Conservation (phyloP, 1,139 yeast genomes). For the Geotrichum fermentans region DNA sequence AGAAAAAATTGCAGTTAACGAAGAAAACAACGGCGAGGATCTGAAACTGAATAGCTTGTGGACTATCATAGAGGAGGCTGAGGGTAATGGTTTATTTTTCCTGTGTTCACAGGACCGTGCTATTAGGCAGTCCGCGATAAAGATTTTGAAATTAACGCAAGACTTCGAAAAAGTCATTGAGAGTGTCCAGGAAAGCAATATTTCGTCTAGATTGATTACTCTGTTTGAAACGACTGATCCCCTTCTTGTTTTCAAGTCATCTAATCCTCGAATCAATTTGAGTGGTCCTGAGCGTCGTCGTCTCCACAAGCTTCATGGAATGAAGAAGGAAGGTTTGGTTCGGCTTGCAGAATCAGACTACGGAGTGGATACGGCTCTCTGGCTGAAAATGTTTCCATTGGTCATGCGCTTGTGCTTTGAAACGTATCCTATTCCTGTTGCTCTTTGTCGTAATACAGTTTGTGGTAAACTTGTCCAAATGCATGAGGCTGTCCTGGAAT, state of each 20-base stretch:
- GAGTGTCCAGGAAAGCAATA: conserved; percentile 46
- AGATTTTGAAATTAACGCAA: conserved; percentile 68
- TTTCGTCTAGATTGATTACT: conserved; percentile 74
- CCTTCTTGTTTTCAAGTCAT: conserved; percentile 49
- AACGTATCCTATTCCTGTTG: conserved; percentile 88
- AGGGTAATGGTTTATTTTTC: conserved; percentile 91
- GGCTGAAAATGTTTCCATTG: conserved; percentile 85
- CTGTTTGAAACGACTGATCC: conserved; percentile 69
- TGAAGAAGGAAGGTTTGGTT: conserved; percentile 58
- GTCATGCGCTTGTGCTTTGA: conserved; percentile 69
- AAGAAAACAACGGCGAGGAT: conserved; percentile 49
- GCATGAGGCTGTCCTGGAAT: conserved; percentile 70
- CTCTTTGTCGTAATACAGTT: conserved; percentile 86
- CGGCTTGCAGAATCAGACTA: conserved; percentile 84
- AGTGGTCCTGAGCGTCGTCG: conserved; percentile 80
- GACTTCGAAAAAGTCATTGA: conserved; percentile 53
- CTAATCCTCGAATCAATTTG: conserved; percentile 53
- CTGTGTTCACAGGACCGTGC: conserved; percentile 81
- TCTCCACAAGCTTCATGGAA: conserved; percentile 56
- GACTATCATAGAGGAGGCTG: conserved; percentile 86
- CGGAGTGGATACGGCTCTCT: conserved; percentile 91
- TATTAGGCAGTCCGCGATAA: conserved; percentile 68
- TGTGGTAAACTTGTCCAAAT: conserved; percentile 85
- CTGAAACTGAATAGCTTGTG: conserved; percentile 73
- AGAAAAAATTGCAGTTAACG: conserved; percentile 10